Evolutionary conservation across 192 early-diverging fungal species (phyloP), one percentile per base, ranked within the genome.

Genomic region (Umbelopsis vinacea): DNA sequence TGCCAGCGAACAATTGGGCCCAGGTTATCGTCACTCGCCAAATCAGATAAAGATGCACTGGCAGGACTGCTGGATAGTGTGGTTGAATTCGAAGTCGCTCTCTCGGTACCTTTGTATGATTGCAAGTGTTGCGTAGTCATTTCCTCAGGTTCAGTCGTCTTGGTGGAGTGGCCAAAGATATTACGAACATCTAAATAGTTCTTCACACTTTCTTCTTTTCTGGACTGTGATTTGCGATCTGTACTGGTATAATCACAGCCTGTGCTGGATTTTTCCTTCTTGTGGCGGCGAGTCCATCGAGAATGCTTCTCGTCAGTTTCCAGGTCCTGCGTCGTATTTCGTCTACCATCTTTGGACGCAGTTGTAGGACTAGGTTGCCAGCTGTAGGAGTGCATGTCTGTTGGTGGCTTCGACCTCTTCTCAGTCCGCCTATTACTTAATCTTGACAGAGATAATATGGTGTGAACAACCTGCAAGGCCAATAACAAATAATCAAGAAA

Each of bases 381-480:
- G 33, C 26, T 33, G 57, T 17, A 14, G 6, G 26, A 19, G 15
- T 29, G 57, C 26, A 63, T 63, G 19, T 63, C 12, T 0, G 23
- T 63, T 1, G 14, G 14, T 37, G 57, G 33, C 26, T 63, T 63
- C 17, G 1, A 4, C 15, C 26, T 35, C 17, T 17, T 37, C 7
- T 35, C 57, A 37, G 57, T 37, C 10, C 57, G 26, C 23, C 55
- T 74, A 55, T 43, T 57, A 45, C 53, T 75, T 21, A 75, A 26
- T 38, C 74, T 54, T 37, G 74, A 67, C 9, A 75, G 45, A 37
- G 74, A 60, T 19, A 75, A 55, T 19, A 75, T 69, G 24, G 74
- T 75, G 17, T 75, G 69, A 46, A 71, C 57, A 11, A 79, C 76
- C 76, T 78, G 46, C n/a, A 63, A 47, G 26, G 5, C 14, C 5